A percentile compares a stretch with the other conserved stretches of the same genome.
Evolutionary conservation across 2,329 filamentous ascomycete species (phyloP).

Genomic region (Aureobasidium sp.): DNA sequence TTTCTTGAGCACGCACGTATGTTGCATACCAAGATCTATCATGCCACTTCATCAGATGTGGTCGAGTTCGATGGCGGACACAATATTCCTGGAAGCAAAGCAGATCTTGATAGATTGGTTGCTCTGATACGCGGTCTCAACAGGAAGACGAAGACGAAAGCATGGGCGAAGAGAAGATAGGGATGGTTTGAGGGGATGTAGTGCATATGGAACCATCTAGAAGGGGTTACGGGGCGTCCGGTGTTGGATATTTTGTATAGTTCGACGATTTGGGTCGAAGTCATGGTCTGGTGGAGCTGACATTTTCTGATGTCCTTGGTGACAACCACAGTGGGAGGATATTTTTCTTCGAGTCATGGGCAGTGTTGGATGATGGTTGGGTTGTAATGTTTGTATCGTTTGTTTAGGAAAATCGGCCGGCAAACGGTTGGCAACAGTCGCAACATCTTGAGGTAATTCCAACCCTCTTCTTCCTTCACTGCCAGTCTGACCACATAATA

Average conservation of each 20-base stretch:
- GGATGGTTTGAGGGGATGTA: not conserved
- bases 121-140: not conserved
- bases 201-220: not conserved
- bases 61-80: not conserved
- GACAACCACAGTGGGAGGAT: not conserved
- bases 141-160: not conserved
- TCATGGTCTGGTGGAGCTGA: not conserved
- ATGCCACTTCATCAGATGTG: not conserved
- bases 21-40: conserved; percentile 1
- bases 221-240: not conserved
- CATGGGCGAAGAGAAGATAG: not conserved
- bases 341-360: not conserved
- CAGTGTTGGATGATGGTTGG: not conserved
- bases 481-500: not conserved
- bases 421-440: not conserved
- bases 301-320: not conserved
- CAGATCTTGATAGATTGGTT: not conserved
- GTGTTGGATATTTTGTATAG: not conserved
- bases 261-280: not conserved
- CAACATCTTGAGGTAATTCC: not conserved
- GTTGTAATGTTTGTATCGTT: not conserved
- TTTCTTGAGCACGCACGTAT: not conserved
- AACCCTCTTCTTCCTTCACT: not conserved
- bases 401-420: not conserved
- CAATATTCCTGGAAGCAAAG: not conserved